Evolutionary conservation across 2,329 filamentous ascomycete species (phyloP).

Genomic region (Colletotrichum echinochloae): DNA sequence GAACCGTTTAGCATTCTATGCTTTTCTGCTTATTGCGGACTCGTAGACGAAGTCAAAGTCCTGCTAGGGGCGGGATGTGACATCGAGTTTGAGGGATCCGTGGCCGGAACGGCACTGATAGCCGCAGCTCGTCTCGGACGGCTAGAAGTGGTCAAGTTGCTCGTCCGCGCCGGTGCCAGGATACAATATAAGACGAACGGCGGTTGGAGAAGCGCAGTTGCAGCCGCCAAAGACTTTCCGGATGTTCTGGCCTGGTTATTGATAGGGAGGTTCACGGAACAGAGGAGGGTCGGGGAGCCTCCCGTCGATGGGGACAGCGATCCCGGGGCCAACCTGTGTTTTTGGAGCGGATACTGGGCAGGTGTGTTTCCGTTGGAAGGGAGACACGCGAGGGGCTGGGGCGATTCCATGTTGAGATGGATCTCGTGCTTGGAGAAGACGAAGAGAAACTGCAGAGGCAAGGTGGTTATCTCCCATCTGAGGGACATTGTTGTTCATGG

Average conservation of each 20-base stretch:
- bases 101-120: conserved; percentile 4
- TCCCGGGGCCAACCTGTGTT: background rate
- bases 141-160: conserved; percentile 12
- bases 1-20: background rate
- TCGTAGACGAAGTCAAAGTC: background rate
- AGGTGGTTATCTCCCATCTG: background rate
- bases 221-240: background rate
- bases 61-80: background rate
- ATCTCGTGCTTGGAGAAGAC: conserved; percentile 3
- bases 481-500: background rate
- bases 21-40: background rate
- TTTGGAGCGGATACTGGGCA: conserved; percentile 13
- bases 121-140: conserved; percentile 15
- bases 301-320: background rate
- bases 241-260: conserved; percentile 9
- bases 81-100: conserved; percentile 13
- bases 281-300: background rate
- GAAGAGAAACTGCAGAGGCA: background rate
- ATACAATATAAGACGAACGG: background rate
- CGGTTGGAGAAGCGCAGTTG: background rate
- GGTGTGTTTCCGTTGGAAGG: conserved; percentile 12
- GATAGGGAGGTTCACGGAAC: conserved; percentile 16
- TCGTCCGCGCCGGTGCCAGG: conserved; percentile 8
- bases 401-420: conserved; percentile 14
- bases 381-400: background rate